These are phyloP conservation scores for Amanita brunnescens DNA, from an alignment of 768 basidiomycete genomes.

Conservation along the genomic window DNA sequence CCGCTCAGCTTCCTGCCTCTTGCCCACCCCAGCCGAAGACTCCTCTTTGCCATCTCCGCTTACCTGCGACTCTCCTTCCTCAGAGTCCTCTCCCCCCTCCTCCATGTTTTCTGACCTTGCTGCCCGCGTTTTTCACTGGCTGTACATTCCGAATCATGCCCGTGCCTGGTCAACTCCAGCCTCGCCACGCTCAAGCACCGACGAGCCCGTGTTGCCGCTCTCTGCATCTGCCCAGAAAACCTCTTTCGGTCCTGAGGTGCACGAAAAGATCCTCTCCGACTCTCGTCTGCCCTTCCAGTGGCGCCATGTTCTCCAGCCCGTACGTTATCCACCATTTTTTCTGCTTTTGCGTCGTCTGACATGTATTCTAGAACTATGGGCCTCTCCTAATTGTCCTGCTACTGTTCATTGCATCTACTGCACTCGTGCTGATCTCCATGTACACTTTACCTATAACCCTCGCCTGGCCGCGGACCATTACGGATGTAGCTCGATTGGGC, in stretches of 20 bases:
- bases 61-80: conserved; percentile 8
- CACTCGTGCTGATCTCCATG: conserved; percentile 60
- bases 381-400: conserved; percentile 38
- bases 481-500: conserved; percentile 70
- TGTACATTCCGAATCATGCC: conserved; percentile 37
- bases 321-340: conserved; percentile 15
- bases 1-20: conserved; percentile 41
- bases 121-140: conserved; percentile 43
- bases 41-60: conserved; percentile 9
- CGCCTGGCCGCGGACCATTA: conserved; percentile 66
- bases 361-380: conserved; percentile 23
- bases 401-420: conserved; percentile 59
- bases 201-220: conserved; percentile 45
- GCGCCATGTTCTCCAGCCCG: conserved; percentile 22
- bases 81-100: conserved; percentile 11
- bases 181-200: conserved; percentile 30
- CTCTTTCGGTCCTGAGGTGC: conserved; percentile 6
- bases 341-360: conserved; percentile 4
- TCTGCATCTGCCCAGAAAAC: conserved; percentile 41
- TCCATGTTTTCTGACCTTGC: conserved; percentile 45
- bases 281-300: conserved; percentile 29
- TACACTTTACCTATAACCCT: conserved; percentile 73
- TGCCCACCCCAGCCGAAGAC: conserved; percentile 13
- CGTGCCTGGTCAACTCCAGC: conserved; percentile 38
- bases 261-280: conserved; percentile 29